Evolutionary conservation across 768 basidiomycete genomes (phyloP), one percentile per base, ranked within the genome.

Genomic region (Lactarius psammicola): DNA sequence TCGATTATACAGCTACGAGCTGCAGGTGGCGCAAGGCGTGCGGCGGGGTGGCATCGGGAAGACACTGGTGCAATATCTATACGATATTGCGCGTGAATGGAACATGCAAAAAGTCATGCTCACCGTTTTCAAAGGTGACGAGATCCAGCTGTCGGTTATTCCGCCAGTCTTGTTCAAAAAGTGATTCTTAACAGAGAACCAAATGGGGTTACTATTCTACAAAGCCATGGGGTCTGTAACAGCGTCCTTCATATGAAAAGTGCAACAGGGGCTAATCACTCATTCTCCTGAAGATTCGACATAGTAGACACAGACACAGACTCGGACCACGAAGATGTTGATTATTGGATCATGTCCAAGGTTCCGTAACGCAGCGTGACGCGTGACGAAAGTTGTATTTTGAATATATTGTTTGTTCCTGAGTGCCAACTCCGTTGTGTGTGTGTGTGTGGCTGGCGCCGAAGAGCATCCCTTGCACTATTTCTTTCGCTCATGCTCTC

Each of bases 111-210:
- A 88, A 72, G 74, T 90, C 31, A 83, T 88, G 80, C 81, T 94
- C 18, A 94, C 92, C 0, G 89, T 86, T 1, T 81, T 94, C 69
- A 87, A 85, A 81, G 80, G 92, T 91, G 38, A n/a, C 75, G 64
- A 40, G 17, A 28, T 34, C 23, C 18, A 4, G 15, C 36, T 26
- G 30, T 26, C 13, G 23, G 30, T 23, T 10, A 26, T 36, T 18
- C 51, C 60, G 23, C n/a, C 26, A 9, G 23, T n/a, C 20, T 30
- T 31, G 15, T 49, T 42, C 13, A 65, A 66, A 17, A 62, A 69
- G 38, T 54, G 56, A 13, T 17, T 15, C 38, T 8, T 20, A 31
- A 34, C 67, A 87, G 85, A 71, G 1, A 87, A 87, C 69, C 49
- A 65, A 7, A 65, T 68, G 5, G 85, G 85, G 0, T 61, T 76